Conservation (phyloP, 75 land plant species). For the Pinus albicaulis region DNA sequence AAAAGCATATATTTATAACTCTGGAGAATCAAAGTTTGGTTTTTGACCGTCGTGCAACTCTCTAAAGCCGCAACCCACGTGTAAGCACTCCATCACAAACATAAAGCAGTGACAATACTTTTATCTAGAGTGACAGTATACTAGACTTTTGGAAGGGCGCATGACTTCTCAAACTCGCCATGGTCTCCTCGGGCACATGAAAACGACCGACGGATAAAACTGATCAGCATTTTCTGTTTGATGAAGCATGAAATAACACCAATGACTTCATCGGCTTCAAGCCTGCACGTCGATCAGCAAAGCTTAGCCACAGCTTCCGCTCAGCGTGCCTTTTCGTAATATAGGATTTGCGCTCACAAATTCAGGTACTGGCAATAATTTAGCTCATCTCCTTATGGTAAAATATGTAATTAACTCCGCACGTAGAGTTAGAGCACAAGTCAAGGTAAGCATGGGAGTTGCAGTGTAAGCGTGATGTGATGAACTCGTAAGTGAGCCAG, state of each 20-base stretch:
- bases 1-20: background rate
- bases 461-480: too few species aligned
- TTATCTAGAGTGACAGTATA: constrained; percentile 29
- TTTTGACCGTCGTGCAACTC: constrained; percentile 34
- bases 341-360: too few species aligned
- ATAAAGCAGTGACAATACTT: constrained; percentile 20
- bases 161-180: too few species aligned
- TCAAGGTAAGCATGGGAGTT: too few species aligned
- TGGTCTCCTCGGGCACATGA: too few species aligned
- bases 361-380: too few species aligned
- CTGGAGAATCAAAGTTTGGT: background rate
- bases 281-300: constrained; percentile 21
- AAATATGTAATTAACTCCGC: too few species aligned
- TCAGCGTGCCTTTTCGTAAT: constrained; percentile 15
- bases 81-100: constrained; percentile 50
- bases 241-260: constrained; percentile 41
- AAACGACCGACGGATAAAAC: constrained; percentile 8
- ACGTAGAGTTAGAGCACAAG: too few species aligned
- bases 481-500: too few species aligned
- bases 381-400: too few species aligned
- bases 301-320: constrained; percentile 16
- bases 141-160: too few species aligned
- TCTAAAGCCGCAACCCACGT: constrained; percentile 43
- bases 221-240: constrained; percentile 35
- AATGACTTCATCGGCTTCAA: constrained; percentile 49